Conservation (phyloP, 257 asterid genomes). For the Leonotis leonurus region DNA sequence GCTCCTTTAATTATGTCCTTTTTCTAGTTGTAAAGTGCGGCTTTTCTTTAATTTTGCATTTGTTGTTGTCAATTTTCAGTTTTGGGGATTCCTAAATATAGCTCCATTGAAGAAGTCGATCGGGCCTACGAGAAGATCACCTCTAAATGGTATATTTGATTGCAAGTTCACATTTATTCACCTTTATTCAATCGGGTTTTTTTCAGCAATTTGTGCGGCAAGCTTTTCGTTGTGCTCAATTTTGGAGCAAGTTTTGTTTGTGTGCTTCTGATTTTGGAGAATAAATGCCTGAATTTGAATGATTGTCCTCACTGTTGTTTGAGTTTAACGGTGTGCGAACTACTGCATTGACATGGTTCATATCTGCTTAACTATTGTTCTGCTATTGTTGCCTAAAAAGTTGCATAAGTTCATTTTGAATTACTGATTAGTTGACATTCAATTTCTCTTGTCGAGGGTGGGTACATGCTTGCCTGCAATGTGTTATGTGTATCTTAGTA, state of each 20-base stretch:
- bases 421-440: background rate
- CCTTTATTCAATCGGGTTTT: background rate
- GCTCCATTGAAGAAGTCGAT: slow-evolving; percentile 66
- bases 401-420: background rate
- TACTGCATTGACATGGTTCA: background rate
- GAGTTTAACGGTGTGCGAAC: background rate
- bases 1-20: background rate
- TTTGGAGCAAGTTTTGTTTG: background rate
- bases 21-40: slow-evolving; percentile 1
- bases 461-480: too few relatives aligned
- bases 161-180: background rate
- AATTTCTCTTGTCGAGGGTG: background rate
- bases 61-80: slow-evolving; percentile 34
- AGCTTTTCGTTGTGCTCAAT: background rate
- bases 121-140: slow-evolving; percentile 58
- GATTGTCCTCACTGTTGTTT: background rate
- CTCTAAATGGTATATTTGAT: slow-evolving; percentile 44
- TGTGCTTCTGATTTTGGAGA: background rate
- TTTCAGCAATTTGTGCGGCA: background rate
- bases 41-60: background rate
- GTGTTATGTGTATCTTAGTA: background rate
- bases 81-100: slow-evolving; percentile 59
- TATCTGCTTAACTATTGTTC: background rate
- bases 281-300: too few relatives aligned
- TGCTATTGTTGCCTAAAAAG: background rate